Evolutionary conservation across 805 yeast species (phyloP), one percentile per base, ranked within the genome.

Genomic region (Kuraishia cidri): DNA sequence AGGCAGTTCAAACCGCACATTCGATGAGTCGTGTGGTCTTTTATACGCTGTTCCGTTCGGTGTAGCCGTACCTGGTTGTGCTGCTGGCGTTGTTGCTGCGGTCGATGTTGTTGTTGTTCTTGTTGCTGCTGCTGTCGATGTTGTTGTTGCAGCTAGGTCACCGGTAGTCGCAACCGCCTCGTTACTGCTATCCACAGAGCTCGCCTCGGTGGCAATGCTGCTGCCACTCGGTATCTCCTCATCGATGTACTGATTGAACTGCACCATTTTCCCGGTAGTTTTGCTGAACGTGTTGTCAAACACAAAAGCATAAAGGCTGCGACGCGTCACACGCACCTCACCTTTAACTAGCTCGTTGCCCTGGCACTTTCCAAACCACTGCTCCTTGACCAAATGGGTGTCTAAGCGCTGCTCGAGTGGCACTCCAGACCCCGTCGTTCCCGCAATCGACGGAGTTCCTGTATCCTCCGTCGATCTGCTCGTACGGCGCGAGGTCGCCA

Each of bases 271-370:
- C 30, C 86, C 77, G 15, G 78, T 79, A 21, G 80, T 84, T 47
- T 83, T 86, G 21, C 95, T 80, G 45, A 87, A 85, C 1, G 95
- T 81, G 58, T 90, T 90, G 56, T 90, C 97, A 48, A 90, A 81
- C 17, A 92, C 79, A 51, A 90, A 83, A 0, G 96, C 97, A 56
- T 72, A 81, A 46, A 79, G 69, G 2, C 90, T 90, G 6, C 79
- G 82, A 16, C 66, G 61, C 3, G 54, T 55, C 3, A 79, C 79
- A n/a, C 65, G 63, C 37, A 79, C 63, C 18, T 64, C 58, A 1
- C 88, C 94, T 31, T 73, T 73, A 33, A 71, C 66, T 46, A 75
- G 55, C 39, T 78, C 80, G 40, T 76, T 78, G 2, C 79, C 76
- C 11, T 57, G 54, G 55, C 84, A 54, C 48, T 66, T 61, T 4